A percentile compares a stretch with the other conserved stretches of the same genome.
These are phyloP conservation scores for Herpetospermum pedunculosum DNA, from an alignment of 306 rosid species.

Conservation along the genomic window DNA sequence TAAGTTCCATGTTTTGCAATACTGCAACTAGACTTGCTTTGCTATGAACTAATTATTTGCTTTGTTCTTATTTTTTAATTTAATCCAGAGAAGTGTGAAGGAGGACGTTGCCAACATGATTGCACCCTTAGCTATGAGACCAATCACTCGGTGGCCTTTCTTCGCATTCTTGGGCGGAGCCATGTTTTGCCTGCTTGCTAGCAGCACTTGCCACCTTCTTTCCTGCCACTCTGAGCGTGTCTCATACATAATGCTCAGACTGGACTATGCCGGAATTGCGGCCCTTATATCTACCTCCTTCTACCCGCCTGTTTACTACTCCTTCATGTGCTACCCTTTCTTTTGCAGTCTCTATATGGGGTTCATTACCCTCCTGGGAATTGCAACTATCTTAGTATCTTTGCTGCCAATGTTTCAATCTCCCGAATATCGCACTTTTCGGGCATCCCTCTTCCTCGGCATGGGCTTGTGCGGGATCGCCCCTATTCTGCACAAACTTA, in stretches of 20 bases:
- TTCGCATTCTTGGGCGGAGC: constrained; percentile 88
- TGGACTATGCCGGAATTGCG: constrained; percentile 97
- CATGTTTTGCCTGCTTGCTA: constrained; percentile 90
- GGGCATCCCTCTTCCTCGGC: constrained; percentile 74
- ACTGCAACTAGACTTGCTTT: neutral
- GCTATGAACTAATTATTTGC: neutral
- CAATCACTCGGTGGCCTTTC: constrained; percentile 94
- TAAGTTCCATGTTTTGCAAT: neutral
- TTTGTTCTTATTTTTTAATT: neutral
- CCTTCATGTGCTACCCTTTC: constrained; percentile 93
- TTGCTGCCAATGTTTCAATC: constrained; percentile 79
- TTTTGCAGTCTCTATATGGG: constrained; percentile 82
- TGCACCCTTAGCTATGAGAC: constrained; percentile 68
- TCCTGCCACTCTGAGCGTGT: constrained; percentile 83
- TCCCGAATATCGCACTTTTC: constrained; percentile 59
- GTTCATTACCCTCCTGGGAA: constrained; percentile 61
- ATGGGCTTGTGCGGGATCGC: constrained; percentile 73
- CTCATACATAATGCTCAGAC: constrained; percentile 80
- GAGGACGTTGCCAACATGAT: constrained; percentile 68
- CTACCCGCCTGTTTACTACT: constrained; percentile 91
- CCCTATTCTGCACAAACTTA: constrained; percentile 83
- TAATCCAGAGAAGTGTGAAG: constrained; percentile 54
- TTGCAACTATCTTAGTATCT: constrained; percentile 55
- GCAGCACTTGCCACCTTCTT: constrained; percentile 90
- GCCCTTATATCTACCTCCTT: constrained; percentile 91